These are phyloP conservation scores for Digitaria exilis DNA, from an alignment of 202 grass and related monocot genomes.

Conservation along the genomic window DNA sequence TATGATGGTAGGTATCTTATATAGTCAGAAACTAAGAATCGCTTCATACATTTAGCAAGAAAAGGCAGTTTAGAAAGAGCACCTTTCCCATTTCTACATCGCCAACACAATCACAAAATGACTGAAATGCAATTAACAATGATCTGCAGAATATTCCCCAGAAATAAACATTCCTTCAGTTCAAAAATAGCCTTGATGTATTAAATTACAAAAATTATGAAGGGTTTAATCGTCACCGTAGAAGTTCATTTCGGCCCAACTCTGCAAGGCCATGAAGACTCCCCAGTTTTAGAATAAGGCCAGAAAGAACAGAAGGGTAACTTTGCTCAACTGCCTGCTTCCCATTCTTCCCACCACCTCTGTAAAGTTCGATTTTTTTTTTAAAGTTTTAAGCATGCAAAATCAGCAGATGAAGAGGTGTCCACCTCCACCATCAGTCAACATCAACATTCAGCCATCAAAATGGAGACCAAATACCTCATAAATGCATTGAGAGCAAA, in stretches of 20 bases:
- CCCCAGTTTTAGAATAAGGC: slow-evolving; percentile 86
- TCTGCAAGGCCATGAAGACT: slow-evolving; percentile 81
- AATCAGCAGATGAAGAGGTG: slow-evolving; percentile 35
- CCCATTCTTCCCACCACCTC: slow-evolving; percentile 88
- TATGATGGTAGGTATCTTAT: slow-evolving; percentile 51
- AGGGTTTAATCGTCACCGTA: slow-evolving; percentile 48
- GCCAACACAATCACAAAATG: slow-evolving; percentile 96
- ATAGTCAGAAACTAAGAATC: slow-evolving; percentile 27
- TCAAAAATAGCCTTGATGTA: slow-evolving; percentile 25
- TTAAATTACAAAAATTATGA: slow-evolving; percentile 39
- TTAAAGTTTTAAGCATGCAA: slow-evolving; percentile 40
- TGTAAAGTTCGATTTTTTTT: slow-evolving; percentile 54
- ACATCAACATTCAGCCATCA: slow-evolving; percentile 38
- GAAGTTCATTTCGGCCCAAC: slow-evolving; percentile 68
- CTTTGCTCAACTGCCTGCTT: slow-evolving; percentile 94
- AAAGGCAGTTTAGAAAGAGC: slow-evolving; percentile 33
- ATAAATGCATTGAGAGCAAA: slow-evolving; percentile 95
- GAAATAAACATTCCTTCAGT: slow-evolving; percentile 16
- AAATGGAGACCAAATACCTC: slow-evolving; percentile 57
- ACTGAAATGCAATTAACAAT: slow-evolving; percentile 88
- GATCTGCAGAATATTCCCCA: slow-evolving; percentile 51
- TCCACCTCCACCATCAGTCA: slow-evolving; percentile 10
- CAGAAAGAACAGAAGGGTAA: slow-evolving; percentile 92
- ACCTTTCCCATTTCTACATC: slow-evolving; percentile 99
- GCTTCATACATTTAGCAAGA: slow-evolving; percentile 33